These are phyloP conservation scores for Plasmopara viticola DNA, from an alignment of 352 stramenopile species.

Conservation along the genomic window DNA sequence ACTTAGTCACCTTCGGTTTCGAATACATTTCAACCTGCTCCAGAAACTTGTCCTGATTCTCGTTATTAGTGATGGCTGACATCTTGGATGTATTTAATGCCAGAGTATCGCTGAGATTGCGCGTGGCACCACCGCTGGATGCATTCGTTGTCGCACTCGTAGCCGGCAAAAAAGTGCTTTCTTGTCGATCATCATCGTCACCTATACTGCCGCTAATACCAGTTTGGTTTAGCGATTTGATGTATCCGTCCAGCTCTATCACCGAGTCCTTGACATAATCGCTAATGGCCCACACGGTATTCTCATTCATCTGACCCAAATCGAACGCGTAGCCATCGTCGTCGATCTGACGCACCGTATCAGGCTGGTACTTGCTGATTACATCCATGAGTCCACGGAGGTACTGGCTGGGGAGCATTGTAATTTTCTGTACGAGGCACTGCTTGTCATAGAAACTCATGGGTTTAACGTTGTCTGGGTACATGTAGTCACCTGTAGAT, in stretches of 20 bases:
- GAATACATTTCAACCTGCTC: constrained; percentile 87
- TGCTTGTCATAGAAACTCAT: constrained; percentile 85
- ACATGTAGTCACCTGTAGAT: constrained; percentile 77
- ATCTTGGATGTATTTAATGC: constrained; percentile 67
- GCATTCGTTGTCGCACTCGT: constrained; percentile 7
- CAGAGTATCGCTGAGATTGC: constrained; percentile 31
- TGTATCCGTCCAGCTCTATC: constrained; percentile 80
- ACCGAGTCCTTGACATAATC: constrained; percentile 86
- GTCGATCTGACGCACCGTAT: constrained; percentile 81
- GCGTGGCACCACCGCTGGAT: constrained; percentile 3
- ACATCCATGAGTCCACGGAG: constrained; percentile 80
- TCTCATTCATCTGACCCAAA: constrained; percentile 84
- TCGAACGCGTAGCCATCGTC: constrained; percentile 86
- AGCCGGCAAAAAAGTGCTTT: constrained; percentile 12
- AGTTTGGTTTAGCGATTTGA: constrained; percentile 55
- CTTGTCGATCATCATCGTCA: constrained; percentile 19
- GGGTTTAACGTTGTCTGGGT: constrained; percentile 73
- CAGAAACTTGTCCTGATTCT: constrained; percentile 82
- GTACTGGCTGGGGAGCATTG: constrained; percentile 78
- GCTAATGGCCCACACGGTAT: constrained; percentile 83
- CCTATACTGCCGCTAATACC: constrained; percentile 19
- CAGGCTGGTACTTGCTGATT: constrained; percentile 85
- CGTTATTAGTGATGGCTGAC: constrained; percentile 55
- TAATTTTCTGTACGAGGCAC: constrained; percentile 81
- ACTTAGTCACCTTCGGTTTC: constrained; percentile 83